Evolutionary conservation across 306 rosid genomes (phyloP).

Genomic region (Sphenostylis stenocarpa): DNA sequence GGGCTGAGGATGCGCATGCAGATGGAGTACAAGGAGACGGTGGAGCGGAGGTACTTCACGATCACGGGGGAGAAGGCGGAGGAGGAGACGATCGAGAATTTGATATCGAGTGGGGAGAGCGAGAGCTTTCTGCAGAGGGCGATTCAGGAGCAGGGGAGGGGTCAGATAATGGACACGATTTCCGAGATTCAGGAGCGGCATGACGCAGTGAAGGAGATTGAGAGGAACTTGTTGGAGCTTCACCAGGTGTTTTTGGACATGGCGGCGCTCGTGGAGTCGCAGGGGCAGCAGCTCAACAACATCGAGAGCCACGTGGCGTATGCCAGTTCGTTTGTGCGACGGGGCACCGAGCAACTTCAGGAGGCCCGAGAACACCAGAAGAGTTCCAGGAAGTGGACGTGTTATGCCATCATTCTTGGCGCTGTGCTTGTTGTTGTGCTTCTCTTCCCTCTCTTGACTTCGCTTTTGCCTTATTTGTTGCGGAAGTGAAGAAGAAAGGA

Average conservation of each 20-base stretch:
- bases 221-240: constrained; percentile 75
- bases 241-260: constrained; percentile 89
- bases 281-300: constrained; percentile 83
- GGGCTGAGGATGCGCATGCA: constrained; percentile 66
- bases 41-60: constrained; percentile 81
- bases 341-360: constrained; percentile 72
- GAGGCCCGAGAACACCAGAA: constrained; percentile 73
- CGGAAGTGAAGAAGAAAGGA: too few species aligned
- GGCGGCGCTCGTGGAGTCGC: constrained; percentile 88
- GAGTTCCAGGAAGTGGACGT: constrained; percentile 73
- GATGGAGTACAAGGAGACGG: constrained; percentile 75
- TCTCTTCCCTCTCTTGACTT: constrained; percentile 48
- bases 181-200: constrained; percentile 93
- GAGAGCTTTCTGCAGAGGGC: constrained; percentile 87
- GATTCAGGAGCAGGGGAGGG: constrained; percentile 89
- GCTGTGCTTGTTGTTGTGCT: constrained; percentile 43
- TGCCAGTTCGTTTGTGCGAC: constrained; percentile 75
- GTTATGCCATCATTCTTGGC: constrained; percentile 54
- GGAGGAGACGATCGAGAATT: constrained; percentile 77
- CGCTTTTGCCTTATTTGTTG: constrained; percentile 41
- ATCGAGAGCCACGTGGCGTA: constrained; percentile 83
- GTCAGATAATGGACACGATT: constrained; percentile 87
- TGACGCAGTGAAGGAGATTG: constrained; percentile 88
- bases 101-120: constrained; percentile 82
- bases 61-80: constrained; percentile 76